Evolutionary conservation across 2,329 filamentous ascomycete genomes (phyloP), one percentile per base, ranked within the genome.

Genomic region (Botryotinia globosa): DNA sequence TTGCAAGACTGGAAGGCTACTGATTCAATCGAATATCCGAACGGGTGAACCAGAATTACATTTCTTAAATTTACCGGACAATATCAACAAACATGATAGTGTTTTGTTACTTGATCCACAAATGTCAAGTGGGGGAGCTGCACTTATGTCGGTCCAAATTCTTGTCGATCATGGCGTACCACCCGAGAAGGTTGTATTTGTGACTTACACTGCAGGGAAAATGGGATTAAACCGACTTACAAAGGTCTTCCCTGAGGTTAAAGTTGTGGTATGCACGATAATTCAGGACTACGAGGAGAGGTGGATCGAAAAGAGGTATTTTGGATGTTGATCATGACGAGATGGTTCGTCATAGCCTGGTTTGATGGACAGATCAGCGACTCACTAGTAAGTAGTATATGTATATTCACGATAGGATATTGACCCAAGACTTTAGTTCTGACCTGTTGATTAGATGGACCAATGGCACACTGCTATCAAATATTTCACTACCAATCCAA

Each of bases 81-180:
- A 93, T 74, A 92, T 98, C 72, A 84, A 87, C 74, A 82, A 87
- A 59, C 92, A 97, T 79, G 90, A 93, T 76, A 91, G 91, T 67
- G 94, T 99, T 29, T 85, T 99, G 74, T 85, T 99, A 12, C 85
- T 98, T 32, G 96, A 98, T 81, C 91, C 94, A 22, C 96, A 99
- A 81, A 98, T 98, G 92, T 94, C 93, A 39, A 94, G 91, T 74
- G 96, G 96, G 61, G 95, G 94, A 51, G 88, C 89, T 25, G 89
- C 89, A 1, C 84, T 99, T 73, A 99, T 99, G 96, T 94, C 96
- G 0, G 94, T 98, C 59, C 92, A 96, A 79, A 93, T 98, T n/a
- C 85, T 99, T 70, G 90, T 97, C 25, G 96, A 99, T 81, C 94
- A 98, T 80, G 96, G 96, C 18, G 94, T 98, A 10, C 84, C 89